phyloP scores from a whole-genome alignment of 805 yeast species.

The baker's yeast (Saccharomyces cerevisiae) region DNA sequence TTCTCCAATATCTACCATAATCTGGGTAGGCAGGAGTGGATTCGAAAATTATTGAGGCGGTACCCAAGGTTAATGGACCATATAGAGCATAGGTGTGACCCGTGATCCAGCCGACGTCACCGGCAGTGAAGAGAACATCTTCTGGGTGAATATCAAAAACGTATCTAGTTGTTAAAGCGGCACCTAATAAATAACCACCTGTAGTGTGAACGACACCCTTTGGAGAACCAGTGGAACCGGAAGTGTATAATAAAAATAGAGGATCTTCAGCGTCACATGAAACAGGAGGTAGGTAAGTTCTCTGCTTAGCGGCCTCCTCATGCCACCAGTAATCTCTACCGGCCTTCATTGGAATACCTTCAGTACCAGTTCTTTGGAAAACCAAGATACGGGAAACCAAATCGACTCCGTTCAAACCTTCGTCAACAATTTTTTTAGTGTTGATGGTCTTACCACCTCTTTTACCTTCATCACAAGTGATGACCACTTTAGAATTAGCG shows the following conservation, averaged over 20 bases:
- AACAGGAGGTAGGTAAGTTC: slow-evolving; percentile 79
- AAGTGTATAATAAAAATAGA: slow-evolving; percentile 80
- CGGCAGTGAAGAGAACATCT: slow-evolving; percentile 86
- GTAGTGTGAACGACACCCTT: slow-evolving; percentile 92
- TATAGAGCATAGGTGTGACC: slow-evolving; percentile 91
- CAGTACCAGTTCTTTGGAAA: slow-evolving; percentile 76
- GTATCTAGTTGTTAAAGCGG: slow-evolving; percentile 78
- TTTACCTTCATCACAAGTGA: slow-evolving; percentile 86
- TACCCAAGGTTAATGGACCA: slow-evolving; percentile 82
- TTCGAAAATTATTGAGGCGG: slow-evolving; percentile 83
- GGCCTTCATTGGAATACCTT: slow-evolving; percentile 58
- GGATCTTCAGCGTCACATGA: slow-evolving; percentile 92
- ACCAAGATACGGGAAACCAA: slow-evolving; percentile 77
- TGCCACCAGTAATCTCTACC: slow-evolving; percentile 96
- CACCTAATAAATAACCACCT: slow-evolving; percentile 86
- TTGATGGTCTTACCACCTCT: slow-evolving; percentile 87
- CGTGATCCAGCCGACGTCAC: slow-evolving; percentile 96
- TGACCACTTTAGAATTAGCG: slow-evolving; percentile 74
- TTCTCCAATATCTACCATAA: slow-evolving; percentile 89
- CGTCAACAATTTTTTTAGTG: slow-evolving; percentile 90
- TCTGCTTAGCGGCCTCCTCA: slow-evolving; percentile 72
- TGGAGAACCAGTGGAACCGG: slow-evolving; percentile 95
- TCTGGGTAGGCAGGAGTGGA: slow-evolving; percentile 94
- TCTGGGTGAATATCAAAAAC: slow-evolving; percentile 81
- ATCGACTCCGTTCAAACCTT: slow-evolving; percentile 70